Base-by-base conservation (phyloP, 2,329 filamentous ascomycete species). In the Penicillium sp. region DNA sequence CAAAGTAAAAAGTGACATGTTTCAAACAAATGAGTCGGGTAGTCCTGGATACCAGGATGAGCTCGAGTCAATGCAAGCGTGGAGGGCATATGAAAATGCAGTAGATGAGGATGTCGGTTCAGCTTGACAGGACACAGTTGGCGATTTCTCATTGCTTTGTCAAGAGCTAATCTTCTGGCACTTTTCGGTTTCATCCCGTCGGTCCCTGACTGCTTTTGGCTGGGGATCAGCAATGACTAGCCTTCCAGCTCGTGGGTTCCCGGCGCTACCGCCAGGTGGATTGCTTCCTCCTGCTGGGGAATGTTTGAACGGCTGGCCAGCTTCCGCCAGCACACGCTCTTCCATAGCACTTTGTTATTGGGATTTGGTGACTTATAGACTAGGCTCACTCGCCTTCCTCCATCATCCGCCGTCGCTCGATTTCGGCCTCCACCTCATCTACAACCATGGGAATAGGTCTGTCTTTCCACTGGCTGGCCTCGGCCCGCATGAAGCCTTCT, bases 401-500 rank as follows among this genome's bases (percentile, higher is more conserved):
- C 58, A 69, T 59, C 63, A 64, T 66, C 76, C 56, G 62, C 52
- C 78, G 76, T 60, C 72, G 75, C 57, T 77, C 75, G 64, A 89
- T 69, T 68, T 88, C 84, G 4, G 64, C 71, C 47, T 83, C 78
- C 10, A 91, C 68, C 28, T 73, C 75, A 10, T 75, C 74, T 28
- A 83, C 75, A 14, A 77, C 82, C 55, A 88, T 64, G 64, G 80
- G 80, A 16, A 88, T 79, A 3, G 75, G 64, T 4, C 63, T 65
- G 16, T 68, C 70, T n/a, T 74, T 73, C 73, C 82, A 79, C 42
- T 77, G 78, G 42, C 77, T 76, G 60, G 71, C 78, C 62, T 88
- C 83, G 35, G 76, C 76, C 52, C 71, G 72, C 46, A 83, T 82
- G 71, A 87, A 89, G 0, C 81, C 83, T 54, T 87, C 84, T 46